Evolutionary conservation across 441 rosid genomes (phyloP).

Genomic region (Eutrema salsugineum): DNA sequence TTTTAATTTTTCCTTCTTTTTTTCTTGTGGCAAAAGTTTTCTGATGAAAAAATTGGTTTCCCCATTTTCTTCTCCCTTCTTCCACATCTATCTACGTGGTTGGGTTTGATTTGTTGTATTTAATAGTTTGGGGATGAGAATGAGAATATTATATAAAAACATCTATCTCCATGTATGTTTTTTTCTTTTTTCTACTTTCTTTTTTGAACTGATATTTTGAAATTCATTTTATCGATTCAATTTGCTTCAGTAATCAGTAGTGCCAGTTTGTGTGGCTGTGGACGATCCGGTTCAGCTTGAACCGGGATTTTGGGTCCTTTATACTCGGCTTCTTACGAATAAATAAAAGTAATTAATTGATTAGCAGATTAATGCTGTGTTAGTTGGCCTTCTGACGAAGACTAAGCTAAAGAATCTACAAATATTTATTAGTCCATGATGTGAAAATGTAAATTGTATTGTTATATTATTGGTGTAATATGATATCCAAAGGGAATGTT

Average conservation of each 20-base stretch:
- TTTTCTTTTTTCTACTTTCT: neutral
- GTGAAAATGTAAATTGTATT: no score
- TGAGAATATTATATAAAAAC: slow-evolving; percentile 22
- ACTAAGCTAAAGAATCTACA: slow-evolving; percentile 2
- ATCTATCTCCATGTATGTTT: slow-evolving; percentile 13
- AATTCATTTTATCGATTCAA: neutral
- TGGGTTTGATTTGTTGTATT: slow-evolving; percentile 34
- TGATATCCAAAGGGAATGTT: neutral
- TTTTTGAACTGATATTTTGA: neutral
- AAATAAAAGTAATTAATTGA: neutral
- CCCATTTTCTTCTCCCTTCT: slow-evolving; percentile 16
- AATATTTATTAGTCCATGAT: no score
- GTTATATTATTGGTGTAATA: neutral
- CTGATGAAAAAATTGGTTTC: slow-evolving; percentile 13
- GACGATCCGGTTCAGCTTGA: neutral
- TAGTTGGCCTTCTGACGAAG: slow-evolving; percentile 26
- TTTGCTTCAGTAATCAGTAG: neutral
- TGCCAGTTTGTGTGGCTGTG: neutral
- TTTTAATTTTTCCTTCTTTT: neutral
- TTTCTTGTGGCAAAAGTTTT: neutral
- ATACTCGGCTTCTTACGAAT: neutral
- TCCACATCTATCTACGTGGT: slow-evolving; percentile 30
- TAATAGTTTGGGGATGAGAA: slow-evolving; percentile 29
- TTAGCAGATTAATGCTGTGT: slow-evolving; percentile 3
- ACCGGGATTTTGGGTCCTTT: neutral